Evolutionary conservation across 495 filamentous ascomycete genomes (phyloP), one percentile per base, ranked within the genome.

Genomic region (Rusavskia elegans): DNA sequence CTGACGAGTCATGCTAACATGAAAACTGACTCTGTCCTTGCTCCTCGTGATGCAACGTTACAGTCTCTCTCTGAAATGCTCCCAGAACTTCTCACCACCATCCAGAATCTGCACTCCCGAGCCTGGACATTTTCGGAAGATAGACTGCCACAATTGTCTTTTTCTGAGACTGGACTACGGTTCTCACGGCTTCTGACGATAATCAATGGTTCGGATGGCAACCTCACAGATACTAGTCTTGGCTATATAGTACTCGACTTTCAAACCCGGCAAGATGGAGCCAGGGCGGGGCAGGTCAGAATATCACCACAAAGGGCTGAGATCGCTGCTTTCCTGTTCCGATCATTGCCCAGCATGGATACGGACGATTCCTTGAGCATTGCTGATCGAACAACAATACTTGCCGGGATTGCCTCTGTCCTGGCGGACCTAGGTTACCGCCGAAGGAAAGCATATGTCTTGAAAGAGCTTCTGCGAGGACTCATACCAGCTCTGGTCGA

Each of bases 401-500:
- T 96, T 10, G 82, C 87, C 48, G 93, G 88, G 17, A 86, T 95
- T 51, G 78, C 87, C n/a, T 83, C 84, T 38, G 76, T 95, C 37
- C 70, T 94, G 21, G 82, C 86, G 21, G 65, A 74, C 19, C 66
- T 97, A 20, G 87, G 85, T 11, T 75, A 87, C 50, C 76, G 85
- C 45, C 75, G 92, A 52, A 94, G 94, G 64, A 93, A 93, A 62
- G 88, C 83, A 2, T 77, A 96, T 57, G 76, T 96, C 2, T 70
- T 94, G 53, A 81, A 82, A 56, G 89, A 96, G 59, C 73, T 95
- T 50, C 70, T 97, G 8, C 77, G 78, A n/a, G 78, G 85, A 30
- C 71, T 95, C 52, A 84, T 92, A 50, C 84, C 83, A 51, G 86
- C 82, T 1, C 70, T 98, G 29, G 82, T 95, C n/a, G 85, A 95